phyloP scores from a whole-genome alignment of 768 basidiomycete species.

The Psilocybe sp. region DNA sequence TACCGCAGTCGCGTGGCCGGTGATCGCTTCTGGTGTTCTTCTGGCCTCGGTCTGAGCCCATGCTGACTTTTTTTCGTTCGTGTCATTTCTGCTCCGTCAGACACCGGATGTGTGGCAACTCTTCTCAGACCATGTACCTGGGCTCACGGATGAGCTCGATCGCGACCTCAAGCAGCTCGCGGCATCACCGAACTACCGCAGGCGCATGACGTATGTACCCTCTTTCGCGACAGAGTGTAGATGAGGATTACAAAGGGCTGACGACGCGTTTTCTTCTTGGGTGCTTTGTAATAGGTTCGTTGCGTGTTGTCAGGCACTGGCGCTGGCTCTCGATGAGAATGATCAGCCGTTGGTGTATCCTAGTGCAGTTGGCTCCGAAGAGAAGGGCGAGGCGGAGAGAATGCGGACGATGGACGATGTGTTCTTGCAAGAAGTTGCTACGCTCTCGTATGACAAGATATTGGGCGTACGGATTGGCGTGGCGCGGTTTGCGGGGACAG shows the following conservation, averaged over 20 bases:
- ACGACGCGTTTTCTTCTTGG: no score
- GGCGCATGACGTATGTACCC: conserved; percentile 69
- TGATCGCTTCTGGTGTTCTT: no score
- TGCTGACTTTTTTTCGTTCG: conserved; percentile 1
- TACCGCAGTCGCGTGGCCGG: no score
- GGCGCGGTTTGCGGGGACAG: conserved; percentile 63
- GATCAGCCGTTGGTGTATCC: conserved; percentile 28
- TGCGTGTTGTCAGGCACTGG: conserved; percentile 66
- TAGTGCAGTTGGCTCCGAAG: no score
- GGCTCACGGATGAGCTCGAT: conserved; percentile 31
- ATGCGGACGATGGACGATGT: conserved; percentile 35
- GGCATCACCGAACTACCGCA: conserved; percentile 46
- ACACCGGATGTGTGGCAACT: conserved; percentile 44
- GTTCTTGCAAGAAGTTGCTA: conserved; percentile 54
- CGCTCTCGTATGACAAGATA: conserved; percentile 63
- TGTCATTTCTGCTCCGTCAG: conserved; percentile 25
- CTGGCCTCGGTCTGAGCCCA: background rate
- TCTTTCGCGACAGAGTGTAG: conserved; percentile 3
- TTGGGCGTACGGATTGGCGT: conserved; percentile 85
- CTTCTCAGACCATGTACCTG: conserved; percentile 30
- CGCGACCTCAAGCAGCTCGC: conserved; percentile 43
- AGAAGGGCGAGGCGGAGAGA: no score
- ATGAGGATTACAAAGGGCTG: conserved; percentile 7
- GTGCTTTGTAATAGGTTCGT: conserved; percentile 58
- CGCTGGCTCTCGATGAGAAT: conserved; percentile 28